Conservation (phyloP, 2,329 filamentous ascomycete genomes). For the Xylariaceae sp. region DNA sequence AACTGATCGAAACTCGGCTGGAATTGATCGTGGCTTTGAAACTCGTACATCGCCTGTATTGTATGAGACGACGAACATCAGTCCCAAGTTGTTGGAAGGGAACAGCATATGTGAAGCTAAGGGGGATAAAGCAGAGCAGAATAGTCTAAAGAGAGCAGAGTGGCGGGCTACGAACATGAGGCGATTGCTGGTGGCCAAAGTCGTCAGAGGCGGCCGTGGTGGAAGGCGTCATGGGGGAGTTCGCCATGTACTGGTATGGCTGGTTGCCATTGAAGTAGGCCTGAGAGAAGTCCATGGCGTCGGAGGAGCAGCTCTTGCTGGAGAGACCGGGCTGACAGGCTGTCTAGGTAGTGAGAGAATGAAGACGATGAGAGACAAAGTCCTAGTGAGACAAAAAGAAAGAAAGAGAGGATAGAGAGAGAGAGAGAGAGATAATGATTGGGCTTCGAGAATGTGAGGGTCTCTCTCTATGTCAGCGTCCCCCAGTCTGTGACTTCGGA, state of each 20-base stretch:
- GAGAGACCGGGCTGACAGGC: slow-evolving; percentile 10
- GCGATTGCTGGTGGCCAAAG: slow-evolving; percentile 45
- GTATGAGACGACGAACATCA: slow-evolving; percentile 10
- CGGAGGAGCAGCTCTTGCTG: not conserved
- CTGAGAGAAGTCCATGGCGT: slow-evolving; percentile 50
- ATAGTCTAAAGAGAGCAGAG: not conserved
- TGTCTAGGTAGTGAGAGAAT: not conserved
- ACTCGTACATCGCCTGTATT: slow-evolving; percentile 46
- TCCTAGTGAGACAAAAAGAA: not conserved
- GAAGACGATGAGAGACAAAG: not conserved
- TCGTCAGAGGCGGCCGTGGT: slow-evolving; percentile 52
- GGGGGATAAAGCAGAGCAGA: not conserved
- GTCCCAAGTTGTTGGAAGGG: slow-evolving; percentile 16
- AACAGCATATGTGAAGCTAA: not conserved
- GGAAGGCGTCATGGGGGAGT: slow-evolving; percentile 51
- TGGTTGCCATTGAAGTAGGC: slow-evolving; percentile 45
- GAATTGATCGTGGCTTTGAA: slow-evolving; percentile 45
- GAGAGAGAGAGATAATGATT: not conserved
- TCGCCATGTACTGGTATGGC: slow-evolving; percentile 51
- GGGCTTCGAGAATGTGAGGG: not conserved
- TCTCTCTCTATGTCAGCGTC: not conserved
- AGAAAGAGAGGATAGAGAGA: not conserved
- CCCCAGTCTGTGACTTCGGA: not conserved
- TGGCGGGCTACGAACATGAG: slow-evolving; percentile 44
- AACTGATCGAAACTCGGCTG: slow-evolving; percentile 42